These are phyloP conservation scores for Gaertneriomyces semiglobifer DNA, from an alignment of 192 early-diverging fungal species.

Conservation along the genomic window DNA sequence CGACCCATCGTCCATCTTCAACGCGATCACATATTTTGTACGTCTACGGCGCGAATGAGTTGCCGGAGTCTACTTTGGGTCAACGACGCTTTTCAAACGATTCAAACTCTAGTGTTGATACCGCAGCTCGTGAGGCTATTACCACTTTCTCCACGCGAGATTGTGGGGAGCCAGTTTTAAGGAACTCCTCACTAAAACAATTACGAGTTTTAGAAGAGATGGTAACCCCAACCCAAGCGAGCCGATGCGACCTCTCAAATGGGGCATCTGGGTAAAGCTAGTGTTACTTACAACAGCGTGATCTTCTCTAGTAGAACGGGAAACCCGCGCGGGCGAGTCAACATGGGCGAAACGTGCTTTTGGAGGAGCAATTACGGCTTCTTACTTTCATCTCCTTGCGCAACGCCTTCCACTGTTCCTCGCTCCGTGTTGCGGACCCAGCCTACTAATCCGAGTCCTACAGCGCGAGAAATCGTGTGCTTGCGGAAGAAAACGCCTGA, in stretches of 20 bases:
- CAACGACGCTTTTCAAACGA: not conserved
- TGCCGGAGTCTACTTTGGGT: no score
- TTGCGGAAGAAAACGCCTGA: conserved; percentile 38
- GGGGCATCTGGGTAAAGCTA: not conserved
- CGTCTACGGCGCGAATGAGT: no score
- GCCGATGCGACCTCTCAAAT: not conserved
- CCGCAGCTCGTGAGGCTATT: not conserved
- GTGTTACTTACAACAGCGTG: no score
- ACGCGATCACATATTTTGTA: no score
- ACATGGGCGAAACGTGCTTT: not conserved
- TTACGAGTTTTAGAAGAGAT: no score
- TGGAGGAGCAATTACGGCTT: no score
- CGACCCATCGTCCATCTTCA: no score
- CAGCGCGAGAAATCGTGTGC: conserved; percentile 20
- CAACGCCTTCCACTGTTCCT: conserved; percentile 30
- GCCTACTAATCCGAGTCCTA: conserved; percentile 19
- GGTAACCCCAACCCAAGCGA: no score
- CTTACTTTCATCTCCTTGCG: conserved; percentile 18
- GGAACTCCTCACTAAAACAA: not conserved
- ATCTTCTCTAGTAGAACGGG: not conserved
- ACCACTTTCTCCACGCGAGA: conserved; percentile 10
- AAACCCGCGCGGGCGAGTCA: not conserved
- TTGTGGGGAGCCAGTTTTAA: conserved; percentile 20
- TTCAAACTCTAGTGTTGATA: not conserved
- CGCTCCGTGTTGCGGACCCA: conserved; percentile 28